Conservation (phyloP, 2,329 filamentous ascomycete species). For the Botrytis porri region DNA sequence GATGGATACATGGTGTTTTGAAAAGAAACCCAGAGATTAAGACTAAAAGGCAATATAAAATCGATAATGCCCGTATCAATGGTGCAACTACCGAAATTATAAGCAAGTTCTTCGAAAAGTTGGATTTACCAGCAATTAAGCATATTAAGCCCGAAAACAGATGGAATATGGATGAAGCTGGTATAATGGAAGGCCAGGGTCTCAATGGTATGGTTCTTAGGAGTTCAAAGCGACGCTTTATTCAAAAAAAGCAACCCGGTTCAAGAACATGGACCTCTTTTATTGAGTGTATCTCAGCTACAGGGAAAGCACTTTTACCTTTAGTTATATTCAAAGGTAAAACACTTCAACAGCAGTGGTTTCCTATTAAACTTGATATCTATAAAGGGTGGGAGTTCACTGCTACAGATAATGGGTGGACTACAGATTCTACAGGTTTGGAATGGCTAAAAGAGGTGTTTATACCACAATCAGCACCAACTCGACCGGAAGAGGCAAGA, state of each 20-base stretch:
- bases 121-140: slow-evolving; percentile 9
- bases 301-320: not conserved
- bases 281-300: slow-evolving; percentile 21
- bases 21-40: slow-evolving; percentile 15
- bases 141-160: slow-evolving; percentile 18
- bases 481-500: not conserved
- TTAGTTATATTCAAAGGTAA: slow-evolving; percentile 22
- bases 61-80: slow-evolving; percentile 22
- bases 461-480: not conserved
- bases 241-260: slow-evolving; percentile 18
- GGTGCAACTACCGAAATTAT: slow-evolving; percentile 16
- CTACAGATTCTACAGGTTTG: slow-evolving; percentile 15
- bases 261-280: slow-evolving; percentile 19
- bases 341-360: slow-evolving; percentile 19
- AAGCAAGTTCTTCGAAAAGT: slow-evolving; percentile 18
- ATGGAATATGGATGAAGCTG: slow-evolving; percentile 20
- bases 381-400: slow-evolving; percentile 18
- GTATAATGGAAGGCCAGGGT: slow-evolving; percentile 20
- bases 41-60: slow-evolving; percentile 16
- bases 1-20: slow-evolving; percentile 5
- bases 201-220: slow-evolving; percentile 17
- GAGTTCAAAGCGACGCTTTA: slow-evolving; percentile 5
- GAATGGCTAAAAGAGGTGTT: slow-evolving; percentile 21
- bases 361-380: not conserved
- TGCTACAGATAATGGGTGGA: slow-evolving; percentile 20